Base-by-base conservation (phyloP, 352 stramenopile species). In the Blastocystis sp. region DNA sequence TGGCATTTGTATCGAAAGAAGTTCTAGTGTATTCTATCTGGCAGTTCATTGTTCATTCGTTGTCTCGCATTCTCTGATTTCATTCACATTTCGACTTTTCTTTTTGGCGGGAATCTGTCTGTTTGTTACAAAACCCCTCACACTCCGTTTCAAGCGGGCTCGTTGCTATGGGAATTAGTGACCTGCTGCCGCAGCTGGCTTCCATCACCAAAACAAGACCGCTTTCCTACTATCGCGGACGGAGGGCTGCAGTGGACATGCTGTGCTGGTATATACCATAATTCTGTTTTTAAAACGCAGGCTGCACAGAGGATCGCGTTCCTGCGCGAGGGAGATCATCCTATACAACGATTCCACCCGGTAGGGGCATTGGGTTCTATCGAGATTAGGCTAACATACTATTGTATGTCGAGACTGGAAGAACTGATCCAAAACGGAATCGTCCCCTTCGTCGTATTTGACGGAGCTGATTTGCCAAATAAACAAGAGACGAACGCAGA, bases 271-370 rank as follows among this genome's bases (percentile, higher is more conserved):
- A 90, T 1, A 90, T 90, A 9, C 94, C 56, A 11, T 56, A 2
- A 17, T 21, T 0, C 7, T 67, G 17, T 89, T 61, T 52, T 56
- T 9, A 21, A n/a, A 38, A 7, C 0, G 7, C 88, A 89, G 94
- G 94, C 91, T 97, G 65, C 96, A 98, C 90, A 93, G 95, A 86
- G 94, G 94, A 45, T 92, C 93, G 38, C 96, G 94, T 89, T 92
- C 90, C 89, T 97, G 94, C 80, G 90, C 92, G 21, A 89, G 90
- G 43, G 94, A 97, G 62, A 89, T 98, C 61, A 93, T 94, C 40
- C 82, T 91, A 38, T 91, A 90, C 38, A 89, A 91, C 67, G 64
- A 88, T 23, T 90, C 67, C 40, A 86, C 87, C 21, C 82, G 62
- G 86, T 91, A 86, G 38, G 43, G 9, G 64, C 38, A 2, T 43